phyloP scores from a whole-genome alignment of 495 filamentous ascomycete species.

The Aspergillus panamensis region DNA sequence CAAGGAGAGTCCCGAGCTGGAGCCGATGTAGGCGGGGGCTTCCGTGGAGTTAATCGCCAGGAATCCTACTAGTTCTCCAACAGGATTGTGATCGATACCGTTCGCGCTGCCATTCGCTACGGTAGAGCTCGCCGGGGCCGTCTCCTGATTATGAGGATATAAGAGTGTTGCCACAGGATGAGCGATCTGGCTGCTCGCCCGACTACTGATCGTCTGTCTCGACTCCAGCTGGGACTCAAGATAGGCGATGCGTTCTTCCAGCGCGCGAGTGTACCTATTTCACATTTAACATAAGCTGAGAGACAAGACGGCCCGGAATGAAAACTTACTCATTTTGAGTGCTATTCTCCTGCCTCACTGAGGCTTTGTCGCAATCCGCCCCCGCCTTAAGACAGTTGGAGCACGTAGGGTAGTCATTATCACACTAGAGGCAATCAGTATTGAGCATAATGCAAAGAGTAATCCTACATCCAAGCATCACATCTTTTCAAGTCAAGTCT shows the following conservation, averaged over 20 bases:
- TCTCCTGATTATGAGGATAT: conserved; percentile 28
- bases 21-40: conserved; percentile 51
- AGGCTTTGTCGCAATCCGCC: conserved; percentile 46
- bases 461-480: background rate
- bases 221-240: conserved; percentile 39
- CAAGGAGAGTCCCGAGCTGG: conserved; percentile 49
- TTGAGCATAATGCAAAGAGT: background rate
- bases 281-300: background rate
- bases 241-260: conserved; percentile 47
- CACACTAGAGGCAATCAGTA: conserved; percentile 29
- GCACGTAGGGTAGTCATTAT: conserved; percentile 46
- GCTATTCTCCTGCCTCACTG: conserved; percentile 42
- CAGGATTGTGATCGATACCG: conserved; percentile 38
- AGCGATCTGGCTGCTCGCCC: conserved; percentile 16
- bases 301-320: background rate
- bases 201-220: conserved; percentile 21
- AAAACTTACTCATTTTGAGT: conserved; percentile 39
- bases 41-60: conserved; percentile 47
- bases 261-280: conserved; percentile 42
- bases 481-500: background rate
- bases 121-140: conserved; percentile 21
- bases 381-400: conserved; percentile 51
- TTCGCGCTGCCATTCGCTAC: conserved; percentile 12
- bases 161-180: conserved; percentile 23
- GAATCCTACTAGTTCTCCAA: conserved; percentile 52